Conservation (phyloP, 2,329 filamentous ascomycete species). For the Colletotrichum filicis region DNA sequence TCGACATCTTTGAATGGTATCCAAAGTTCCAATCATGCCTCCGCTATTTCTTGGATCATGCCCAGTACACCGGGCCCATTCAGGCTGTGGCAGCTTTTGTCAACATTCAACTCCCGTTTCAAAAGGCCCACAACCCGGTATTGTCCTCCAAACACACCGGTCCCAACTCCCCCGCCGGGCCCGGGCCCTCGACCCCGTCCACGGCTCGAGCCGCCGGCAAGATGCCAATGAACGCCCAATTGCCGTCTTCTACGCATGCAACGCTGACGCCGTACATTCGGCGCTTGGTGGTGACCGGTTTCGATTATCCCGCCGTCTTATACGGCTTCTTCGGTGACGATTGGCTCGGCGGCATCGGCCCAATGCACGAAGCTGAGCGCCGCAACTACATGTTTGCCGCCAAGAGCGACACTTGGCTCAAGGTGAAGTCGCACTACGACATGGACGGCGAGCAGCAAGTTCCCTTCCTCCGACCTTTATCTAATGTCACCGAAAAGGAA, state of each 20-base stretch:
- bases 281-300: constrained; percentile 89
- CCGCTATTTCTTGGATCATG: constrained; percentile 90
- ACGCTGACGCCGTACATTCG: constrained; percentile 90
- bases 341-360: constrained; percentile 83
- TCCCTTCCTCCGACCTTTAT: constrained; percentile 88
- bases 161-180: constrained; percentile 47
- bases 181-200: constrained; percentile 42
- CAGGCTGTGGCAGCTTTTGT: constrained; percentile 90
- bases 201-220: constrained; percentile 43
- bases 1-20: constrained; percentile 94
- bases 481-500: constrained; percentile 80
- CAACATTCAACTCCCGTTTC: constrained; percentile 91
- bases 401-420: constrained; percentile 90
- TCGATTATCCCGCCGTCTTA: constrained; percentile 86
- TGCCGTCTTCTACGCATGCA: constrained; percentile 53
- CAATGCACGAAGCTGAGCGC: constrained; percentile 87
- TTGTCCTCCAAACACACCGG: constrained; percentile 49
- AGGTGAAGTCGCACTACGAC: constrained; percentile 91
- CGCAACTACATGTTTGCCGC: constrained; percentile 95
- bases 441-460: constrained; percentile 84
- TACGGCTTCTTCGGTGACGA: constrained; percentile 98
- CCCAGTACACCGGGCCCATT: constrained; percentile 83
- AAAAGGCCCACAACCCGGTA: constrained; percentile 66
- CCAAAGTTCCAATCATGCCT: constrained; percentile 91
- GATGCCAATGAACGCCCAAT: constrained; percentile 41